phyloP scores from a whole-genome alignment of 495 filamentous ascomycete genomes.

The Penicillium argentinense region DNA sequence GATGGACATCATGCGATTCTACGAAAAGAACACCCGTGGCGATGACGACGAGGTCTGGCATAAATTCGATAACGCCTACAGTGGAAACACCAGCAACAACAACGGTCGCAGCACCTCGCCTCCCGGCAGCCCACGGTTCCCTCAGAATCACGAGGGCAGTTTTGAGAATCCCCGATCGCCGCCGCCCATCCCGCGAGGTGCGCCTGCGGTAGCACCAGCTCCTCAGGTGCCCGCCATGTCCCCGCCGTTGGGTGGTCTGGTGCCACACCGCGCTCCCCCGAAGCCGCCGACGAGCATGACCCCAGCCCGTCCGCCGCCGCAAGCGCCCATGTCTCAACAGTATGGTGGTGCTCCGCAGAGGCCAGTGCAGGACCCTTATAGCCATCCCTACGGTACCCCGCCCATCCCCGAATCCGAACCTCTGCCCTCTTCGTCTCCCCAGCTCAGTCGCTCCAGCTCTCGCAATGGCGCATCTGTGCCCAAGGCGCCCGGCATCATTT shows the following conservation, averaged over 20 bases:
- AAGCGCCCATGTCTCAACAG: conserved; percentile 42
- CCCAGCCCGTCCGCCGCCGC: conserved; percentile 49
- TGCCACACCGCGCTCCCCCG: conserved; percentile 45
- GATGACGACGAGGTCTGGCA: conserved; percentile 88
- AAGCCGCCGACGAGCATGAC: conserved; percentile 42
- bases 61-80: conserved; percentile 87
- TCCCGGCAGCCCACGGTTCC: conserved; percentile 88
- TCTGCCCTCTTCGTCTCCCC: conserved; percentile 53
- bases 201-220: conserved; percentile 21
- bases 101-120: conserved; percentile 57
- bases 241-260: conserved; percentile 34
- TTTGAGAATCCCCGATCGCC: conserved; percentile 96
- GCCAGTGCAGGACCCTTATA: conserved; percentile 24
- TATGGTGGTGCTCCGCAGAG: conserved; percentile 21
- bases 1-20: conserved; percentile 92
- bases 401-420: conserved; percentile 51
- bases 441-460: conserved; percentile 42
- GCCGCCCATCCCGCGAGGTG: conserved; percentile 76
- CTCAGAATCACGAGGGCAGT: conserved; percentile 84
- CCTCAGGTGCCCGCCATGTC: conserved; percentile 23
- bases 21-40: conserved; percentile 85
- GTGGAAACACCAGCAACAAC: conserved; percentile 43
- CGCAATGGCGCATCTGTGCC: conserved; percentile 40
- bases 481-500: conserved; percentile 28
- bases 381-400: conserved; percentile 30